Evolutionary conservation across 192 early-diverging fungal genomes (phyloP).

Genomic region (Lobulomyces angularis): DNA sequence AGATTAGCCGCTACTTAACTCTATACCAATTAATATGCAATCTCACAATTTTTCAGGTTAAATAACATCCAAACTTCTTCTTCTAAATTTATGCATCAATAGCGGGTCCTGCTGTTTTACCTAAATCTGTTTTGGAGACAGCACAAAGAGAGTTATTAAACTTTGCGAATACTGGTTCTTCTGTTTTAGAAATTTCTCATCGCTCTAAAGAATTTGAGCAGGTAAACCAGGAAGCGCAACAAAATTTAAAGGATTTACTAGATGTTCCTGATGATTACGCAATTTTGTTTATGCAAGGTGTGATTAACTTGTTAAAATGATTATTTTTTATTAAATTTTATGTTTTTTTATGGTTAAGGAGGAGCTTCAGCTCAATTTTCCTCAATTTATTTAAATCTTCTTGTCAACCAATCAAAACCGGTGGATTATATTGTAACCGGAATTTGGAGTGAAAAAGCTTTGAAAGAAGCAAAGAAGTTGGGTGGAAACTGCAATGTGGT

Average conservation of each 20-base stretch:
- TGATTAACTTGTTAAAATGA: no score
- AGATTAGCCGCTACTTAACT: no score
- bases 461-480: conserved; percentile 67
- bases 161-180: conserved; percentile 73
- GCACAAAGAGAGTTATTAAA: conserved; percentile 76
- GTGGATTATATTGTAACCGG: conserved; percentile 89
- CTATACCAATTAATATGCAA: no score
- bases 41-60: no score
- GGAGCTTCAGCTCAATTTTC: conserved; percentile 90
- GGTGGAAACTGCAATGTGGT: conserved; percentile 75
- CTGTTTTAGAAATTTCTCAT: conserved; percentile 92
- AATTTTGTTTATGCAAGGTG: conserved; percentile 75
- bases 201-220: conserved; percentile 71
- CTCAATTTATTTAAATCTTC: conserved; percentile 75
- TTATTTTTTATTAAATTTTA: no score
- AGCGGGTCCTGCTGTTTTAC: conserved; percentile 90
- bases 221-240: conserved; percentile 63
- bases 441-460: conserved; percentile 78
- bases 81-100: no score
- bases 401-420: conserved; percentile 42
- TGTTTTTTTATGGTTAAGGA: no score
- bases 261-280: conserved; percentile 78
- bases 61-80: no score
- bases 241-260: conserved; percentile 55
- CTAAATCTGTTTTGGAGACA: conserved; percentile 61